Evolutionary conservation across 1,284 basidiomycete species (phyloP), one percentile per base, ranked within the genome.

Genomic region (Ustilago esculenta): DNA sequence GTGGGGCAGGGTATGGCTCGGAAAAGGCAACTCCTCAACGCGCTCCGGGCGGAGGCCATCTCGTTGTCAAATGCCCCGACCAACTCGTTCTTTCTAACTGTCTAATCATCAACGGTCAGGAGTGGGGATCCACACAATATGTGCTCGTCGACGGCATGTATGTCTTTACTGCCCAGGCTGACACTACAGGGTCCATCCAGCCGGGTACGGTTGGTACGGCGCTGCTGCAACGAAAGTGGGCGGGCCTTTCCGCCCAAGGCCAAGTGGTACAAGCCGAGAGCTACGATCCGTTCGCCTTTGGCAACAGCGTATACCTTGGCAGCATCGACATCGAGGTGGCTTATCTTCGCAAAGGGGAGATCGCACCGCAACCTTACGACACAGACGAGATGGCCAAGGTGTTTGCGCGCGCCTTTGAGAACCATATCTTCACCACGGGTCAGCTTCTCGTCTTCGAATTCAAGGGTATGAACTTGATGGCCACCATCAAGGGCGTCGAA

Each of bases 381-480:
- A 88, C 89, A 10, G 94, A 96, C 69, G 92, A 97, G 47, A 90
- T 98, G 85, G 86, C 87, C 8, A 83, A 85, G 30, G 88, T 87
- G 40, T 91, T 98, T 82, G 76, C 91, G 61, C 87, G 87, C 41
- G 93, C 54, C 2, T 90, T 96, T 82, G 87, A 89, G 14, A 83
- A 82, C 8, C 83, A 86, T 24, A 84, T 86, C 20, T 81, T 87
- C 48, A 83, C 84, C 15, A 83, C 86, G 0, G 88, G 90, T 15
- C 88, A 94, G 81, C 84, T 89, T 15, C 84, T 97, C 55, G 89
- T 91, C 2, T 93, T 96, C 78, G 96, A 98, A 81, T 98, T 89
- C 84, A 90, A 91, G 72, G 92, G 93, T 5, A 89, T 92, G 73
- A 90, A 91, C 66, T 84, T 98, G 73, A 91, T 90, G 78, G 89